Percentiles rank a stretch among this genome's conserved stretches.
Evolutionary conservation across 2,329 filamentous ascomycete genomes (phyloP).

Genomic region (Cladosporium sp.): DNA sequence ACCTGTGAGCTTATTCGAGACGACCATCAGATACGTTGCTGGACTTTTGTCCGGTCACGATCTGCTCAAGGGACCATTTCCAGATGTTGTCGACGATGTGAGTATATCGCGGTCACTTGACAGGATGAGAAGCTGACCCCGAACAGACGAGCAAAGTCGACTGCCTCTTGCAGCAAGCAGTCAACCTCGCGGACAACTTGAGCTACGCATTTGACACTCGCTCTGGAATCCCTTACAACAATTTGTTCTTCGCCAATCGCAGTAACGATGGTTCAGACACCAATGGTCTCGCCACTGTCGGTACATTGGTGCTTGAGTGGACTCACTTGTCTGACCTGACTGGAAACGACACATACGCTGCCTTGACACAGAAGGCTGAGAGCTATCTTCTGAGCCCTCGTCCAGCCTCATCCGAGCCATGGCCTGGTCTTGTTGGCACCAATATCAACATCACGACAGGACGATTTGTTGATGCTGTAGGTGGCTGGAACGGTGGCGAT

Average conservation of each 20-base stretch:
- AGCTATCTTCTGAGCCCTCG: constrained; percentile 64
- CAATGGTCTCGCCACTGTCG: constrained; percentile 72
- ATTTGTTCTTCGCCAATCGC: constrained; percentile 54
- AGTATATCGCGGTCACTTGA: neutral
- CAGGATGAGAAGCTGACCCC: neutral
- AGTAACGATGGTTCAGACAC: constrained; percentile 46
- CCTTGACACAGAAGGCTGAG: constrained; percentile 64
- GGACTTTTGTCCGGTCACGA: constrained; percentile 75
- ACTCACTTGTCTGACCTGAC: constrained; percentile 73
- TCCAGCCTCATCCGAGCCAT: constrained; percentile 63
- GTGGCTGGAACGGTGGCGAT: constrained; percentile 72
- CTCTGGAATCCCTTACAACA: constrained; percentile 69
- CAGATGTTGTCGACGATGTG: constrained; percentile 37
- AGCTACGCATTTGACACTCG: constrained; percentile 75
- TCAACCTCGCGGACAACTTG: constrained; percentile 65
- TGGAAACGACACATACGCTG: constrained; percentile 61
- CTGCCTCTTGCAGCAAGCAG: constrained; percentile 62
- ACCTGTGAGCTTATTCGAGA: constrained; percentile 77
- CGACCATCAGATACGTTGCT: constrained; percentile 81
- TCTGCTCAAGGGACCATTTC: constrained; percentile 65
- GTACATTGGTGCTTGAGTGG: constrained; percentile 81
- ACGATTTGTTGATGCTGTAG: constrained; percentile 60
- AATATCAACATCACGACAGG: constrained; percentile 63
- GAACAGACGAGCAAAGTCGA: constrained; percentile 46
- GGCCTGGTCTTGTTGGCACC: constrained; percentile 70